phyloP scores from a whole-genome alignment of 352 stramenopile species.

The Phytophthora fragariae region DNA sequence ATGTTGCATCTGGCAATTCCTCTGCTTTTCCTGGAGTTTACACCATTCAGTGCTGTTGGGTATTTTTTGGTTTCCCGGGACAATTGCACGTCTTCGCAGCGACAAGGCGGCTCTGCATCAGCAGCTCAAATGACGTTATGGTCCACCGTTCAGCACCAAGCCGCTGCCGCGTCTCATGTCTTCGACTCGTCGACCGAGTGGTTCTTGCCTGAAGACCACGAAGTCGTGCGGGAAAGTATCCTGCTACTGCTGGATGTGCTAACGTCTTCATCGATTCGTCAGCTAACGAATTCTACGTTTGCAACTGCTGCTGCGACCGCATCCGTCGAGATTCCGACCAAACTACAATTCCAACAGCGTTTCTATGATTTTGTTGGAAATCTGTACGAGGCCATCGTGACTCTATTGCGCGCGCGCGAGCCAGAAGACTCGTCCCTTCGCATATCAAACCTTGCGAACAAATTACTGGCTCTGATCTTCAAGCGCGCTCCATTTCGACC shows the following conservation, averaged over 20 bases:
- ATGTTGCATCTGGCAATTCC: background rate
- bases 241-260: background rate
- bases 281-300: background rate
- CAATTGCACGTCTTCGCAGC: background rate
- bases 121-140: background rate
- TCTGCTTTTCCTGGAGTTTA: background rate
- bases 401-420: background rate
- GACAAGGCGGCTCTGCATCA: background rate
- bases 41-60: background rate
- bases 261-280: background rate
- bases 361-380: background rate
- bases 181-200: background rate
- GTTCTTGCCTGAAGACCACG: background rate
- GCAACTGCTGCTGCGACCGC: background rate
- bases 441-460: background rate
- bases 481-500: background rate
- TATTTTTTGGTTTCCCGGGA: background rate
- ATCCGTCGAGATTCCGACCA: background rate
- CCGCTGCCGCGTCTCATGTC: background rate
- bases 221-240: background rate
- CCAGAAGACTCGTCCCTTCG: background rate
- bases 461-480: background rate
- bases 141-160: background rate
- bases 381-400: background rate
- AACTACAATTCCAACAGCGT: background rate